Conservation (phyloP, 306 rosid genomes). For the Alnus glutinosa region DNA sequence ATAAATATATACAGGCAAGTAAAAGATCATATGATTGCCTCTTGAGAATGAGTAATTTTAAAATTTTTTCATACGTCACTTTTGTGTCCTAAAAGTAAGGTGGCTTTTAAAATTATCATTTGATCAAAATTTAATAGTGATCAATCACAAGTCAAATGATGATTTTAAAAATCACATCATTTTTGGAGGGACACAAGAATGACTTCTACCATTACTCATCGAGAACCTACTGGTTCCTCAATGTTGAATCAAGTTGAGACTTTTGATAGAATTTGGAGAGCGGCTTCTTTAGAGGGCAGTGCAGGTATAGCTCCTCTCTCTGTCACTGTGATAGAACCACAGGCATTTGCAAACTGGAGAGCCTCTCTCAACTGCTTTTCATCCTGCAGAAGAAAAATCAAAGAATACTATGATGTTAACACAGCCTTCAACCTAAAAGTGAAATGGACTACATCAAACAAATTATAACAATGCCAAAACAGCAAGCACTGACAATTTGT, state of each 20-base stretch:
- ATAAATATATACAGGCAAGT: no score
- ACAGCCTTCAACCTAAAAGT: not conserved
- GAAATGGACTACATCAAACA: not conserved
- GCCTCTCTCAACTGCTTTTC: constrained; percentile 36
- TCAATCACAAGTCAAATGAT: no score
- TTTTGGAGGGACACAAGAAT: no score
- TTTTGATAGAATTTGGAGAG: not conserved
- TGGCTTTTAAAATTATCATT: no score
- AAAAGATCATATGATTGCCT: no score
- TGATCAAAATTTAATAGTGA: no score
- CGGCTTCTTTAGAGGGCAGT: constrained; percentile 33
- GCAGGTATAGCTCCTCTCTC: constrained; percentile 38
- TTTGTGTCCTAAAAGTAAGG: no score
- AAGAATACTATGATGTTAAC: not conserved
- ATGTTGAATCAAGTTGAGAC: not conserved
- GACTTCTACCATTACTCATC: no score
- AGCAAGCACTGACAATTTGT: not conserved
- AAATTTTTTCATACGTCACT: no score
- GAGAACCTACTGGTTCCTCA: not conserved
- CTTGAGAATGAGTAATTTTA: no score
- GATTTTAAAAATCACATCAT: no score
- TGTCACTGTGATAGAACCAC: constrained; percentile 32
- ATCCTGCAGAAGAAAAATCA: constrained; percentile 28
- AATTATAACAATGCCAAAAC: not conserved
- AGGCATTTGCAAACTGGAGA: constrained; percentile 42